These are phyloP conservation scores for Neocallimastix lanati DNA, from an alignment of 192 early-diverging fungal species.

Conservation along the genomic window DNA sequence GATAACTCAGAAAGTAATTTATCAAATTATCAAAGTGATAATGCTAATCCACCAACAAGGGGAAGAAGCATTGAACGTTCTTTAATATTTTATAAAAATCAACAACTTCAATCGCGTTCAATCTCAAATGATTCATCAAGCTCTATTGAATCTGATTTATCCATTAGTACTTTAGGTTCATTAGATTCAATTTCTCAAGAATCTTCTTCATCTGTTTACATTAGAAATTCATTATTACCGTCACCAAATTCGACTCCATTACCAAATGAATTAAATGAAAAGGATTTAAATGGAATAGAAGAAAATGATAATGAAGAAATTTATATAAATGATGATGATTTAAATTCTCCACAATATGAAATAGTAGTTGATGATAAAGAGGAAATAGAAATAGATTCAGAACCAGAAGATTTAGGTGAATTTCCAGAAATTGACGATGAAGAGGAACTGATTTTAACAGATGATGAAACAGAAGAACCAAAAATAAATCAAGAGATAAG, in stretches of 20 bases:
- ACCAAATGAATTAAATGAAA: neutral
- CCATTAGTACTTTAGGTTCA: neutral
- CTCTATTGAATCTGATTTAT: neutral
- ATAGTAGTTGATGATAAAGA: neutral
- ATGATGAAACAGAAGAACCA: neutral
- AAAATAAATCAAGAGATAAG: neutral
- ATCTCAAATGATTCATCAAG: neutral
- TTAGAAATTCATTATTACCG: neutral
- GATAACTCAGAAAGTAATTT: neutral
- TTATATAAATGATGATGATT: neutral
- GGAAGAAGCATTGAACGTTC: neutral
- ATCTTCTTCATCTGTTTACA: neutral
- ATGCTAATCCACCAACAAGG: neutral
- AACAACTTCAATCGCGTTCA: neutral
- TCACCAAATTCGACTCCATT: neutral
- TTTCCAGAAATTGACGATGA: neutral
- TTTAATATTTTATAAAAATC: neutral
- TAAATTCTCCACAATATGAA: neutral
- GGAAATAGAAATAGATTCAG: neutral
- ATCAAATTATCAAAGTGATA: neutral
- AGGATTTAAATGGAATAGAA: neutral
- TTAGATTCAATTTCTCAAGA: neutral
- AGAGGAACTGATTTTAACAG: neutral
- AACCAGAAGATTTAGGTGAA: neutral
- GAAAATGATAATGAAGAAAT: neutral